phyloP scores from a whole-genome alignment of 768 basidiomycete species.

The Holtermannia corniformis region DNA sequence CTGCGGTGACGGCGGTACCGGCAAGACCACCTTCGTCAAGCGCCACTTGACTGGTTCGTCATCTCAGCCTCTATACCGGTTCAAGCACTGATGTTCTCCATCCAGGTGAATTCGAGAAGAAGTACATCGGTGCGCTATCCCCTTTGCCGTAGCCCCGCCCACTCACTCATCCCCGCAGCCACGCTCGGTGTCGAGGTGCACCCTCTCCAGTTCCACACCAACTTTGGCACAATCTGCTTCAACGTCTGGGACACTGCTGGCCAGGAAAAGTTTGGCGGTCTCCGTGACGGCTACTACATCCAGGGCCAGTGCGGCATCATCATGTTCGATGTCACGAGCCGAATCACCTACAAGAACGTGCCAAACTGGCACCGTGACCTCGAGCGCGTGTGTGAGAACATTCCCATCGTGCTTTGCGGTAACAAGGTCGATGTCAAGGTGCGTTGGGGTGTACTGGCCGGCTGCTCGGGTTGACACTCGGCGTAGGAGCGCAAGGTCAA shows the following conservation, averaged over 20 bases:
- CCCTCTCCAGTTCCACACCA: conserved; percentile 89
- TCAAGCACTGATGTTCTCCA: not conserved
- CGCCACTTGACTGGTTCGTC: conserved; percentile 70
- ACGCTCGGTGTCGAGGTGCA: conserved; percentile 99
- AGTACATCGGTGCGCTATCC: conserved; percentile 75
- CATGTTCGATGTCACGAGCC: conserved; percentile 98
- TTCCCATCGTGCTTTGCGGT: conserved; percentile 97
- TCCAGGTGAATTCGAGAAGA: conserved; percentile 96
- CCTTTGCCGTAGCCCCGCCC: conserved; percentile 2
- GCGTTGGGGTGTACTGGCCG: conserved; percentile 20
- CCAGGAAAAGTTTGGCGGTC: conserved; percentile 99
- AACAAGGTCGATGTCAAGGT: conserved; percentile 99
- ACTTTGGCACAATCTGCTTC: conserved; percentile 98
- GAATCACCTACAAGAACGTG: conserved; percentile 99
- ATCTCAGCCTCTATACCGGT: not conserved
- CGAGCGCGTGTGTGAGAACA: conserved; percentile 99
- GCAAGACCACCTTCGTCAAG: conserved; percentile 97
- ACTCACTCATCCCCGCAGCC: conserved; percentile 50
- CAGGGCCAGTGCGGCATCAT: conserved; percentile 89
- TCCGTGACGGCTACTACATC: conserved; percentile 65
- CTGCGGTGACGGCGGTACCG: conserved; percentile 83
- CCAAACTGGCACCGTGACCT: conserved; percentile 99
- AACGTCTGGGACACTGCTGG: conserved; percentile 99
- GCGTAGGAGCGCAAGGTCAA: conserved; percentile 97
- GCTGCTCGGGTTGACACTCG: conserved; percentile 3